Conservation (phyloP, 176 grass and related monocot genomes). For the Musa troglodytarum region DNA sequence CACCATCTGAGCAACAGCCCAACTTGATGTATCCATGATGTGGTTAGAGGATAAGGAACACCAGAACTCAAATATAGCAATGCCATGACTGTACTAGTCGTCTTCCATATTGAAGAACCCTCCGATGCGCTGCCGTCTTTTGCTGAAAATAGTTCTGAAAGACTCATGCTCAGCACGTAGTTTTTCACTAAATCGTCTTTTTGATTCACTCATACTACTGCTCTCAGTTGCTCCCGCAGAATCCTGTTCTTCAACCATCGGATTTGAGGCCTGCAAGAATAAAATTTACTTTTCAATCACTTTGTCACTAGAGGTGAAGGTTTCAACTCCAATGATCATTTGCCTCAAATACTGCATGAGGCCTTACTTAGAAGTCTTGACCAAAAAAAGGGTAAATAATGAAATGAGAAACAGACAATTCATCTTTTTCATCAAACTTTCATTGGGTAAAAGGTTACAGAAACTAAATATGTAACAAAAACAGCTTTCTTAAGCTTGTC, state of each 20-base stretch:
- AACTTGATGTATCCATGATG: background rate
- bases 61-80: background rate
- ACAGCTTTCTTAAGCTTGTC: background rate
- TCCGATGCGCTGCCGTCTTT: conserved; percentile 48
- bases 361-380: too few relatives aligned
- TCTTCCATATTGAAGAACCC: conserved; percentile 30
- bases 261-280: conserved; percentile 62
- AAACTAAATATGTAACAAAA: background rate
- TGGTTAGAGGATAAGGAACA: background rate
- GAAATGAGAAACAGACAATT: background rate
- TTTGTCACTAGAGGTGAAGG: background rate
- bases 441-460: background rate
- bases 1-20: background rate
- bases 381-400: too few relatives aligned
- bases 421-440: background rate
- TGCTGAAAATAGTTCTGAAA: conserved; percentile 65
- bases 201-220: conserved; percentile 40
- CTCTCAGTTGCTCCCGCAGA: conserved; percentile 17
- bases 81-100: conserved; percentile 18
- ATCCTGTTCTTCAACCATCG: conserved; percentile 31
- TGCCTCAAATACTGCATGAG: too few relatives aligned
- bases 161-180: conserved; percentile 73
- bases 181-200: conserved; percentile 67
- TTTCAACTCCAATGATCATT: background rate
- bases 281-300: background rate